Conservation (phyloP, 129 eudicot species). For the Flaveria ramosissima region DNA sequence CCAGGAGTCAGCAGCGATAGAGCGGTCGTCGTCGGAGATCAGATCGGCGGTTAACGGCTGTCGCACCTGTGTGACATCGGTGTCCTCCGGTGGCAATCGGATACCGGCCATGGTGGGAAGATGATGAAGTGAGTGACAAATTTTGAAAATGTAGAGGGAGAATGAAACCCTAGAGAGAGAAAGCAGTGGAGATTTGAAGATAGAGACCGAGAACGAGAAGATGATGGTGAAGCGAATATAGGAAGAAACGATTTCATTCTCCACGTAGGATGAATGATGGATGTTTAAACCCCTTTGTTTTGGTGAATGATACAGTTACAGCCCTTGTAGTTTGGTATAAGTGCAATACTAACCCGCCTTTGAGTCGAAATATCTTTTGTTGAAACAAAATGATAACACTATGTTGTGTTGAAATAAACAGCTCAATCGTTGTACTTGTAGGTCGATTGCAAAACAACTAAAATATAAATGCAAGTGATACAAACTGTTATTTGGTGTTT, state of each 20-base stretch:
- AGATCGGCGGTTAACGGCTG: slow-evolving; percentile 65
- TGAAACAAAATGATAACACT: too few species aligned
- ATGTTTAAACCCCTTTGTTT: slow-evolving; percentile 18
- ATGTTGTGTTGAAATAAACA: background rate
- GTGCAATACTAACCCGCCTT: background rate
- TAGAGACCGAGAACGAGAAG: slow-evolving; percentile 18
- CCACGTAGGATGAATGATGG: slow-evolving; percentile 35
- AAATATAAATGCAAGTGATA: background rate
- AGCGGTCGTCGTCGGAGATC: slow-evolving; percentile 96
- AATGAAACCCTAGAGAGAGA: slow-evolving; percentile 53
- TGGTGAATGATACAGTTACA: background rate
- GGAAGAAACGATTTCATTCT: slow-evolving; percentile 34
- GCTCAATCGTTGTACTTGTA: background rate
- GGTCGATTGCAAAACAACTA: background rate
- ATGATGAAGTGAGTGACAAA: slow-evolving; percentile 28
- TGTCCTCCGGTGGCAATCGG: slow-evolving; percentile 73
- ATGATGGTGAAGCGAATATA: slow-evolving; percentile 31
- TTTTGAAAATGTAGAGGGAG: slow-evolving; percentile 32
- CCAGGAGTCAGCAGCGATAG: slow-evolving; percentile 96
- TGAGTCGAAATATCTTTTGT: background rate
- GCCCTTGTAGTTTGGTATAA: background rate
- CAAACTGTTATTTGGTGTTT: too few species aligned
- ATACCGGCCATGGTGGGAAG: slow-evolving; percentile 71
- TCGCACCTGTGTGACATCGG: slow-evolving; percentile 56
- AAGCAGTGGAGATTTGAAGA: slow-evolving; percentile 22